Evolutionary conservation across 139 green algal species (phyloP), one percentile per base, ranked within the genome.

Genomic region (Micractinium sp.): DNA sequence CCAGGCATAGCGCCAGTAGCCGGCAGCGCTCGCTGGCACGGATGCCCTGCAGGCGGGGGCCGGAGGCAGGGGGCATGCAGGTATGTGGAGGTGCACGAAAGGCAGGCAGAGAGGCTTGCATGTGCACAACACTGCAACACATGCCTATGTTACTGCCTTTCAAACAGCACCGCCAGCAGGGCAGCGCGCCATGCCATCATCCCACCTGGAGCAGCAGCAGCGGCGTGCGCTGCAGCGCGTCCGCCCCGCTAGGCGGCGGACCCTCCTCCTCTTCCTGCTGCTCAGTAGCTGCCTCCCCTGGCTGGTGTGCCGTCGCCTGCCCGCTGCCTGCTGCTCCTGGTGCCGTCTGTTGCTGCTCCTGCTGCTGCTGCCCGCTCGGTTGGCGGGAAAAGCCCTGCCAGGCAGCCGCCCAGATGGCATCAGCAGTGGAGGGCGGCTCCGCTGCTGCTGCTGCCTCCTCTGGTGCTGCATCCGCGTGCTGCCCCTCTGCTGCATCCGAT

Each of bases 1-100:
- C 87, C 66, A 94, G 69, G 38, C 81, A 85, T 5, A 91, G 35
- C 13, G 89, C 80, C 63, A 94, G 84, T 74, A 94, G 85, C 53
- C 88, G 86, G 20, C 41, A 25, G 12, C 89, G 90, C 15, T 87
- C 89, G 18, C 16, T 38, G 16, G 78, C 63, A 18, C 67, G 83
- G 2, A 93, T 88, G 53, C 89, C 91, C 77, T 93, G 91, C 76
- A 92, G 47, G 12, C 0, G 25, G 36, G 0, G 19, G 78, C 0
- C 13, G 9, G 56, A 19, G 76, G 69, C 27, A 76, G 69, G 22
- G 13, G 27, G 14, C 69, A n/a, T n/a, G n/a, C n/a, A n/a, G n/a
- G n/a, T n/a, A n/a, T n/a, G n/a, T n/a, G n/a, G n/a, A n/a, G n/a
- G n/a, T n/a, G n/a, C n/a, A n/a, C n/a, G n/a, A n/a, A n/a, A n/a